These are phyloP conservation scores for Hygrophorus russula DNA, from an alignment of 768 basidiomycete species.

Conservation along the genomic window DNA sequence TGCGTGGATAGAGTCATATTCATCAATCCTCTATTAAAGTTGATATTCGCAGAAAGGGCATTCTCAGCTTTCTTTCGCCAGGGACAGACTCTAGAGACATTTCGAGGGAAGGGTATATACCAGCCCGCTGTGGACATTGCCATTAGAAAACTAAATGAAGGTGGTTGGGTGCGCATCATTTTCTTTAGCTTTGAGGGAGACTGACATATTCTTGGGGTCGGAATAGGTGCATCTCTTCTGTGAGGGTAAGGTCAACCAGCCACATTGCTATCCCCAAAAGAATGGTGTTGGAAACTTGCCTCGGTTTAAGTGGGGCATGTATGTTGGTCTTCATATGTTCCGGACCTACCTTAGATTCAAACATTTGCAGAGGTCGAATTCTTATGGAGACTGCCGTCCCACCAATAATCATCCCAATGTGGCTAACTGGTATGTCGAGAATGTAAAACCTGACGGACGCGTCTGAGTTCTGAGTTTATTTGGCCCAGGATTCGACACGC, in stretches of 20 bases:
- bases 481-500: constrained; percentile 50
- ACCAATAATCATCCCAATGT: constrained; percentile 85
- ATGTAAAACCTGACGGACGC: not conserved
- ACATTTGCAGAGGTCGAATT: constrained; percentile 56
- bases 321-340: constrained; percentile 22
- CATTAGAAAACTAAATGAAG: constrained; percentile 66
- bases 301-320: constrained; percentile 96
- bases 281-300: constrained; percentile 41
- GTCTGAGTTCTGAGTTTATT: not conserved
- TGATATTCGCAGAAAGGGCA: constrained; percentile 37
- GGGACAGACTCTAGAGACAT: constrained; percentile 89
- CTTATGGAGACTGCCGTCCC: constrained; percentile 48
- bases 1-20: constrained; percentile 25
- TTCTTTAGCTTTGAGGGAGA: constrained; percentile 1
- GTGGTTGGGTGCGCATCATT: constrained; percentile 64
- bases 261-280: constrained; percentile 32
- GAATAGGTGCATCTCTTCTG: constrained; percentile 82
- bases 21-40: constrained; percentile 5
- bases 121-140: constrained; percentile 83
- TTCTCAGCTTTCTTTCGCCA: constrained; percentile 78
- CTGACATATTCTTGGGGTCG: not conserved
- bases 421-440: constrained; percentile 57
- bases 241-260: constrained; percentile 83
- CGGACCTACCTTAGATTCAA: constrained; percentile 2
- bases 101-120: constrained; percentile 81